A percentile compares a stretch with the other conserved stretches of the same genome.
phyloP scores from a whole-genome alignment of 805 yeast species.

The Blastobotrys mokoenaii region DNA sequence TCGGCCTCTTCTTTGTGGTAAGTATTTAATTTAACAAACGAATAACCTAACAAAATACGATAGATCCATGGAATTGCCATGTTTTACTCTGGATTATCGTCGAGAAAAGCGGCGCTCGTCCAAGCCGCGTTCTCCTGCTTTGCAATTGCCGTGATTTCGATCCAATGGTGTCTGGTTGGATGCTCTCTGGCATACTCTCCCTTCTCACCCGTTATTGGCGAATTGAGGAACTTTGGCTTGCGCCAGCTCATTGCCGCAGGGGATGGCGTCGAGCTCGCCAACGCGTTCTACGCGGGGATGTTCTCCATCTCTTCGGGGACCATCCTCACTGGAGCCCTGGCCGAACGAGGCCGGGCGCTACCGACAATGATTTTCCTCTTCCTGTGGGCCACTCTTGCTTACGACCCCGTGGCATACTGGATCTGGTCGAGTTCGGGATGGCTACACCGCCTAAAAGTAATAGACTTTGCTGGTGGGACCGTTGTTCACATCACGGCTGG shows the following conservation, averaged over 20 bases:
- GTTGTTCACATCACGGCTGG: slow-evolving; percentile 96
- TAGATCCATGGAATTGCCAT: neutral
- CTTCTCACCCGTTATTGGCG: neutral
- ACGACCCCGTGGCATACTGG: slow-evolving; percentile 96
- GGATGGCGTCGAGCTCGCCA: neutral
- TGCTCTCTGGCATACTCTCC: neutral
- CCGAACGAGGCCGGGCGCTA: slow-evolving; percentile 91
- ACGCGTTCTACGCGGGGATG: slow-evolving; percentile 76
- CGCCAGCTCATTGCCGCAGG: neutral
- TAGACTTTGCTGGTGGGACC: slow-evolving; percentile 98
- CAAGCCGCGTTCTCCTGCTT: neutral
- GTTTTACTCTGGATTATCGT: neutral
- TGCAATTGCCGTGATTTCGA: neutral
- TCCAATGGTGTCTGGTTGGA: neutral
- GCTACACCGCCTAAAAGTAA: slow-evolving; percentile 72
- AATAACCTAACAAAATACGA: no score
- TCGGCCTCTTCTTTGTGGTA: no score
- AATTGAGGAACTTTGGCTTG: neutral
- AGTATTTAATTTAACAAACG: no score
- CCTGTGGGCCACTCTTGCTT: slow-evolving; percentile 90
- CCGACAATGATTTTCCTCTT: slow-evolving; percentile 95
- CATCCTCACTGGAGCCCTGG: slow-evolving; percentile 95
- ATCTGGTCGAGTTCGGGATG: slow-evolving; percentile 95
- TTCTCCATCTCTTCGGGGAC: slow-evolving; percentile 90
- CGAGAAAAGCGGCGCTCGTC: neutral